phyloP scores from a whole-genome alignment of 345 rosid genomes.

The Cardamine resedifolia region DNA sequence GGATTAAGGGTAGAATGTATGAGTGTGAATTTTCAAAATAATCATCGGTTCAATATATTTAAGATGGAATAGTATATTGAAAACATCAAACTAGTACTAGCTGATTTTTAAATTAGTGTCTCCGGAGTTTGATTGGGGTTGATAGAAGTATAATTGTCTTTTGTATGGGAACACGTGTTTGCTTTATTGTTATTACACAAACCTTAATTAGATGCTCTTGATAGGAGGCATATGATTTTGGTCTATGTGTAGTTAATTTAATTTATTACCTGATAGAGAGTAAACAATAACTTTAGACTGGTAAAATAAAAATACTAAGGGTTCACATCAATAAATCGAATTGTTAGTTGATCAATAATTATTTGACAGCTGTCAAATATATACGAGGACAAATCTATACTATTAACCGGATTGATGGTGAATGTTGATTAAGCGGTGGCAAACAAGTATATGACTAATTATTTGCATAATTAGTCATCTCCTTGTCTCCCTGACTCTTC shows the following conservation, averaged over 20 bases:
- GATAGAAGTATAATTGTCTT: constrained; percentile 17
- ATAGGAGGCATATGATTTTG: neutral
- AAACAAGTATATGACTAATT: constrained; percentile 18
- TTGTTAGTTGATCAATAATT: neutral
- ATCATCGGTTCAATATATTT: neutral
- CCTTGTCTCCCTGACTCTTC: neutral
- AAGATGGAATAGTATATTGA: neutral
- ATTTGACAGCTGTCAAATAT: neutral
- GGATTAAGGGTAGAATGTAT: neutral
- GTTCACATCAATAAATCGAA: neutral
- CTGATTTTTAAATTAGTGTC: neutral
- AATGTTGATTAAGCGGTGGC: constrained; percentile 15
- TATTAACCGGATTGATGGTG: neutral
- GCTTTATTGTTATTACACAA: neutral
- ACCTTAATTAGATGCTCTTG: neutral
- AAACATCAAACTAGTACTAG: neutral
- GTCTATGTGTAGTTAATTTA: neutral
- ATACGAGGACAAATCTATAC: neutral
- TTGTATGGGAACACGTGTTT: neutral
- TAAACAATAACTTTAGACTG: neutral
- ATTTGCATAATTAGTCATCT: neutral
- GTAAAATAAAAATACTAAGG: neutral
- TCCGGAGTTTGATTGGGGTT: neutral
- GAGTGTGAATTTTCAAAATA: neutral
- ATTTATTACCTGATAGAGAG: neutral